Evolutionary conservation across 1,139 yeast species (phyloP).

Genomic region (Kodamaea fungicola): DNA sequence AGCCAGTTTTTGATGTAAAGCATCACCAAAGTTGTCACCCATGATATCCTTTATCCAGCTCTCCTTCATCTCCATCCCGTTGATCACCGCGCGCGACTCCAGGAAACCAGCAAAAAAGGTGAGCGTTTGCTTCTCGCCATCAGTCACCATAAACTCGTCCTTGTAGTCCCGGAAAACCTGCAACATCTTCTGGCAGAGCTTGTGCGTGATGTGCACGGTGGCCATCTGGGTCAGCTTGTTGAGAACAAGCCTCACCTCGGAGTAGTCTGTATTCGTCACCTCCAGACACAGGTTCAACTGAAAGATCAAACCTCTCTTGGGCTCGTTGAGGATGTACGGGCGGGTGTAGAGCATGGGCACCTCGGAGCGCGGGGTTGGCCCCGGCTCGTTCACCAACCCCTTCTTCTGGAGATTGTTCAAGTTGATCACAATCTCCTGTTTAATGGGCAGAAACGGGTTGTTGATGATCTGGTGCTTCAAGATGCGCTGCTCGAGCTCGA

Average conservation of each 20-base stretch:
- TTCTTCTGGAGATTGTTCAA: conserved; percentile 44
- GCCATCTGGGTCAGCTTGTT: conserved; percentile 26
- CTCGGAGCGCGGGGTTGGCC: conserved; percentile 17
- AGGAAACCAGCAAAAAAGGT: conserved; percentile 25
- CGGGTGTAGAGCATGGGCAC: conserved; percentile 45
- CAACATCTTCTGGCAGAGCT: conserved; percentile 20
- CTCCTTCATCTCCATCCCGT: conserved; percentile 34
- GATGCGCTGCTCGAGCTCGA: conserved; percentile 69
- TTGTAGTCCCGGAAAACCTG: conserved; percentile 24
- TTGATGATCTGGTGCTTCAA: conserved; percentile 47
- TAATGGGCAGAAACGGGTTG: conserved; percentile 45
- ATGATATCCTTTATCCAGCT: conserved; percentile 34
- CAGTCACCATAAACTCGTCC: conserved; percentile 20
- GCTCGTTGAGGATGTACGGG: conserved; percentile 47
- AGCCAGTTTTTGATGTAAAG: not conserved
- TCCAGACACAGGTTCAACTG: conserved; percentile 42
- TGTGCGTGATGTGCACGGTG: conserved; percentile 25
- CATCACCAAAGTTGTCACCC: conserved; percentile 1
- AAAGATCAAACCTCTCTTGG: conserved; percentile 48
- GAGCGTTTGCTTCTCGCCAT: conserved; percentile 18
- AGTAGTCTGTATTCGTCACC: conserved; percentile 12
- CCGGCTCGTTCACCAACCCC: conserved; percentile 32
- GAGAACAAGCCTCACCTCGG: conserved; percentile 29
- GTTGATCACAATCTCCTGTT: conserved; percentile 56
- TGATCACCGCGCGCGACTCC: conserved; percentile 29